Conservation (phyloP, 345 rosid genomes). For the Pistacia vera region DNA sequence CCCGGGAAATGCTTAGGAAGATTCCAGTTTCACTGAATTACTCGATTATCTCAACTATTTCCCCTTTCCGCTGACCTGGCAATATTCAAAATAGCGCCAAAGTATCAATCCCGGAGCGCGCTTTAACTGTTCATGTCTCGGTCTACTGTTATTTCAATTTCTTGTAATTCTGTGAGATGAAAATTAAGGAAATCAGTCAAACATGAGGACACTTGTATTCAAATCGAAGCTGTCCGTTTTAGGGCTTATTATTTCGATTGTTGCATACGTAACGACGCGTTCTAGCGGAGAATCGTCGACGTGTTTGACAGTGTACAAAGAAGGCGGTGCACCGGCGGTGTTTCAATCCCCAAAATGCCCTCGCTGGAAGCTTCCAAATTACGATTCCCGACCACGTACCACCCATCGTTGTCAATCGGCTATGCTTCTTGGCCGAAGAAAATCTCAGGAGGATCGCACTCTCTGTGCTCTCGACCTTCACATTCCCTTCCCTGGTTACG, state of each 20-base stretch:
- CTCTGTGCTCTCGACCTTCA: slow-evolving; percentile 77
- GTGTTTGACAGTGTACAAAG: slow-evolving; percentile 75
- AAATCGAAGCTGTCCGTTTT: slow-evolving; percentile 12
- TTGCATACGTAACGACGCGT: slow-evolving; percentile 13
- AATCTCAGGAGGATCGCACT: slow-evolving; percentile 77
- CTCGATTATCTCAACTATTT: too few species aligned
- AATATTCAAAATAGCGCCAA: not conserved
- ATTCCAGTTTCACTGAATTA: too few species aligned
- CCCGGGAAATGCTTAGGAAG: too few species aligned
- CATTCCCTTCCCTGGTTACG: slow-evolving; percentile 77
- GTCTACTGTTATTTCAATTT: not conserved
- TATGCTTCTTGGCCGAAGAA: slow-evolving; percentile 68
- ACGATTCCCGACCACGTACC: slow-evolving; percentile 37
- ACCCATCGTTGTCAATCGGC: slow-evolving; percentile 64
- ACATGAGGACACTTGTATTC: not conserved
- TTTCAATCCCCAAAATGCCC: slow-evolving; percentile 88
- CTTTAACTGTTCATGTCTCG: not conserved
- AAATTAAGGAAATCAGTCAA: not conserved
- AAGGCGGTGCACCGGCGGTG: slow-evolving; percentile 94
- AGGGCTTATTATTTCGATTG: slow-evolving; percentile 18
- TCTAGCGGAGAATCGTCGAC: slow-evolving; percentile 68
- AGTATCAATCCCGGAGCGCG: not conserved
- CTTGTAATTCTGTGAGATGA: not conserved
- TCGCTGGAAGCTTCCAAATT: slow-evolving; percentile 67
- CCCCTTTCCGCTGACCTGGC: not conserved